Base-by-base conservation (phyloP, 768 basidiomycete genomes). In the Paxillus ammoniavirescens region DNA sequence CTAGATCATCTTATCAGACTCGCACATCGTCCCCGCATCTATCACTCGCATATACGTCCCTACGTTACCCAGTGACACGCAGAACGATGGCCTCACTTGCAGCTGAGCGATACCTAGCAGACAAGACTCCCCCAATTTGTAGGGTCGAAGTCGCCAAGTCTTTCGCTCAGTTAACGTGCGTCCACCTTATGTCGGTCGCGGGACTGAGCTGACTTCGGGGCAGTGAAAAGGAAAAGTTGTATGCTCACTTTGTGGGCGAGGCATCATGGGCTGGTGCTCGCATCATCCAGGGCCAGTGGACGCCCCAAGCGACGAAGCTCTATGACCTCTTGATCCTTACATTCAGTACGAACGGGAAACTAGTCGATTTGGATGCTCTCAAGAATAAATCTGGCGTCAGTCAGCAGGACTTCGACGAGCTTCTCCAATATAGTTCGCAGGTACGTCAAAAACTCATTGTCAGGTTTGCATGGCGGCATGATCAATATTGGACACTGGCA, bases 271-370 rank as follows among this genome's bases (percentile, higher is more conserved):
- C 88, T 0, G 92, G 92, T 28, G 88, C 82, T 47, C 79, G 87
- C 38, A 87, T 94, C 70, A 88, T 92, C 50, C 87, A 91, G 73
- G 86, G 75, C 42, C 91, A 93, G 74, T 91, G 87, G 88, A 89
- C 91, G 0, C 76, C 83, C 0, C 79, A 88, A 57, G 88, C 88
- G 5, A 65, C 73, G 57, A 76, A 76, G 63, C 77, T 91, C 43
- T 87, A 86, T 63, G 86, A 90, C 70, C 77, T 91, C 8, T 71
- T 92, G 63, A 82, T 88, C 61, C 69, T 82, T 47, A 82, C 77
- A 0, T 90, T 91, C 73, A 84, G 83, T 65, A 72, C 82, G 45
- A 67, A 80, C 33, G 82, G 81, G 33, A 75, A 75, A 49, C 73
- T 91, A 12, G 76, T 76, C 26, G 79, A 92, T 67, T 64, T 93